phyloP scores from a whole-genome alignment of 352 stramenopile species.

The Thraustotheca clavata region DNA sequence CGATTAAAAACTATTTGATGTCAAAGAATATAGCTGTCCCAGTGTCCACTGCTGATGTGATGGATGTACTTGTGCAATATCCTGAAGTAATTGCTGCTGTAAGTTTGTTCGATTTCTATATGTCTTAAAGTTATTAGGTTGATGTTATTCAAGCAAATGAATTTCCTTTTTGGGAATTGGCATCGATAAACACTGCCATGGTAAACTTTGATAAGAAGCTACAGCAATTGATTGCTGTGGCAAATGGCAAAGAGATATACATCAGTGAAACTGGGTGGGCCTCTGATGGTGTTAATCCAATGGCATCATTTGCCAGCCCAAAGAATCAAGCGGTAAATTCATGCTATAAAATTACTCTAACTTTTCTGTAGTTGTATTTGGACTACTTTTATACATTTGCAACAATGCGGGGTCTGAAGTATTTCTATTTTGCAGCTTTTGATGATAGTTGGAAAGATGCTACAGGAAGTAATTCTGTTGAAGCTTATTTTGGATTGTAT shows the following conservation, averaged over 20 bases:
- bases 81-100: constrained; percentile 58
- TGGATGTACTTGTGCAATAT: constrained; percentile 68
- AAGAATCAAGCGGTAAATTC: constrained; percentile 40
- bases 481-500: constrained; percentile 75
- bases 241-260: constrained; percentile 59
- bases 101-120: not conserved
- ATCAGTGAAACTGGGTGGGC: constrained; percentile 81
- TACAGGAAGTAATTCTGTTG: constrained; percentile 42
- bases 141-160: constrained; percentile 80
- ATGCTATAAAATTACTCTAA: not conserved
- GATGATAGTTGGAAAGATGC: constrained; percentile 72
- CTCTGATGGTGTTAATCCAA: constrained; percentile 45
- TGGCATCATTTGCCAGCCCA: constrained; percentile 46
- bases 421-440: constrained; percentile 84
- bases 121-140: constrained; percentile 10
- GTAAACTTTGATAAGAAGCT: constrained; percentile 70
- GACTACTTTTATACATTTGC: constrained; percentile 72
- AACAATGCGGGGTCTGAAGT: constrained; percentile 58
- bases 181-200: constrained; percentile 42
- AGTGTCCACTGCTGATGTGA: constrained; percentile 74
- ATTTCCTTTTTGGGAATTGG: constrained; percentile 80
- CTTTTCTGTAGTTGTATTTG: constrained; percentile 40
- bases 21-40: constrained; percentile 46
- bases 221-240: constrained; percentile 50
- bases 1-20: constrained; percentile 64